Evolutionary conservation across 2,329 filamentous ascomycete genomes (phyloP), one percentile per base, ranked within the genome.

Genomic region (Diaporthe ampelina): DNA sequence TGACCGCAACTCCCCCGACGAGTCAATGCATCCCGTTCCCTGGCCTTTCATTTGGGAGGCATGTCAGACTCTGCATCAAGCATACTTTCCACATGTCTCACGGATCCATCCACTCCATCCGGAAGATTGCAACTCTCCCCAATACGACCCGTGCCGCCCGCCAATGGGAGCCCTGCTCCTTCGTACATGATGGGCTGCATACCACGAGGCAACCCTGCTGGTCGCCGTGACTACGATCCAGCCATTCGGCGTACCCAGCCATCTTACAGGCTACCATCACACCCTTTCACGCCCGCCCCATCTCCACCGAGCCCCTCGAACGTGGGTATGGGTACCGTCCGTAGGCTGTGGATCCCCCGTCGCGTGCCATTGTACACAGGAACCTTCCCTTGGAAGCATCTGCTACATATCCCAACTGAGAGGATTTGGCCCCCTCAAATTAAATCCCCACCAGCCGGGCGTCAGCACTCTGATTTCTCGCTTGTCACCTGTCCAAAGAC

Each of bases 121-220:
- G 70, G 63, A 75, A 57, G 69, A 68, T 74, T 72, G 73, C 68
- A 40, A 68, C 59, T 67, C 40, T 74, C 13, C 21, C 21, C 21
- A 48, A 68, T 68, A 75, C 72, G 74, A 75, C 74, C 74, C 74
- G 74, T 74, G 72, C 74, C 74, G 72, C 59, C 45, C 67, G 52
- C 72, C 74, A 74, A 75, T 69, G 40, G 43, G 59, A 65, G 65
- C 56, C 45, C 26, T 56, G 48, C 29, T 59, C 40, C 21, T 52
- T 24, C 56, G 35, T 50, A 71, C 54, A 50, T 59, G 69, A 45
- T 71, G 35, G 35, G 59, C 74, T 67, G 35, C 48, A 57, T 40
- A 56, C 72, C 74, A 73, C 63, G 61, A 70, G 63, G 57, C 71
- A 61, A 54, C 71, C 74, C 71, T 70, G 65, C 70, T 61, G 43